Percentiles rank a stretch among this genome's conserved stretches.
phyloP scores from a whole-genome alignment of 371 early-diverging fungal genomes.

The Rhizopus arrhizus region DNA sequence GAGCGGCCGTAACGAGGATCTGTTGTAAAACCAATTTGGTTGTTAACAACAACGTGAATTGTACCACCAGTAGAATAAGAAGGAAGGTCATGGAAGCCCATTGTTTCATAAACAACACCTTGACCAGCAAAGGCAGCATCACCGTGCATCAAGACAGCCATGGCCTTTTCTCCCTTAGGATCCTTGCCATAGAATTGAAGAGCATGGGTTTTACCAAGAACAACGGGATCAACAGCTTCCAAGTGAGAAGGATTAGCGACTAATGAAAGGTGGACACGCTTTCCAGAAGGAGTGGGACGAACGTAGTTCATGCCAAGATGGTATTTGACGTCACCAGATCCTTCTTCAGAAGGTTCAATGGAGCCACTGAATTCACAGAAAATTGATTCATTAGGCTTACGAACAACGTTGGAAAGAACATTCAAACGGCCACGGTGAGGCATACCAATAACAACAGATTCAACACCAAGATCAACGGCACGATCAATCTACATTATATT shows the following conservation, averaged over 20 bases:
- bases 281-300: slow-evolving; percentile 93
- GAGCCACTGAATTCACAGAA: slow-evolving; percentile 94
- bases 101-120: slow-evolving; percentile 96
- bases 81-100: slow-evolving; percentile 94
- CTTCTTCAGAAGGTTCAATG: slow-evolving; percentile 80
- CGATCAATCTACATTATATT: slow-evolving; percentile 74
- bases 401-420: slow-evolving; percentile 96
- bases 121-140: slow-evolving; percentile 98
- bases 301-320: slow-evolving; percentile 97
- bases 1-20: slow-evolving; percentile 94
- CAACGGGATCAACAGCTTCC: slow-evolving; percentile 97
- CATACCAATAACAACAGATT: slow-evolving; percentile 96
- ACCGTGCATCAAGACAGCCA: slow-evolving; percentile 95
- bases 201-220: slow-evolving; percentile 94
- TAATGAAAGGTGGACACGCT: slow-evolving; percentile 92
- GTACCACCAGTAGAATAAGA: slow-evolving; percentile 95
- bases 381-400: slow-evolving; percentile 96
- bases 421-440: slow-evolving; percentile 98
- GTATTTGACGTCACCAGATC: slow-evolving; percentile 98
- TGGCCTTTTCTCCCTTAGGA: slow-evolving; percentile 73
- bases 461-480: slow-evolving; percentile 91
- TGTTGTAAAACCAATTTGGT: slow-evolving; percentile 98
- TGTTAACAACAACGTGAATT: slow-evolving; percentile 96
- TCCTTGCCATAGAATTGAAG: slow-evolving; percentile 92
- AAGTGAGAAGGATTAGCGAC: slow-evolving; percentile 98